Percentiles rank a stretch among this genome's conserved stretches.
Conservation (phyloP, 139 green algal species). For the Deuterostichococcus epilithicus region DNA sequence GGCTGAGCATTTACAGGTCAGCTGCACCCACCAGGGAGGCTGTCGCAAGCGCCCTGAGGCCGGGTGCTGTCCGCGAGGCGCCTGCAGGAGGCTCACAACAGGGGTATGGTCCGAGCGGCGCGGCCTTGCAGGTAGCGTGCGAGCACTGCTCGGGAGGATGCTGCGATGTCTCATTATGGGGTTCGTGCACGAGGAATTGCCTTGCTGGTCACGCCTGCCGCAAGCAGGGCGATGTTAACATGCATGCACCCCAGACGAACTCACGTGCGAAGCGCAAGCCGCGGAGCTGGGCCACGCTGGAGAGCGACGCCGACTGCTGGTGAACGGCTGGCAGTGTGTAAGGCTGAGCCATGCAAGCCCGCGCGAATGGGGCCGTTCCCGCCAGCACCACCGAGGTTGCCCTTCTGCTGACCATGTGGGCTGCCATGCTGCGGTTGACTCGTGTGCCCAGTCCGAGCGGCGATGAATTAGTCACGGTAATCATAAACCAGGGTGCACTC, state of each 20-base stretch:
- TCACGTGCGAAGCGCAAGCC: neutral
- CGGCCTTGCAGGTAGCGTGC: neutral
- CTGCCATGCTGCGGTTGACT: too few relatives aligned
- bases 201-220: neutral
- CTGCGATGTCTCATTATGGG: too few relatives aligned
- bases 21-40: neutral
- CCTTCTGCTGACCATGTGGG: neutral
- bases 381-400: neutral
- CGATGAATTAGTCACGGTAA: too few relatives aligned
- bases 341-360: too few relatives aligned
- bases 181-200: neutral
- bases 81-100: too few relatives aligned
- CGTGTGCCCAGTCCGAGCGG: too few relatives aligned
- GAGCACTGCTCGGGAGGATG: too few relatives aligned
- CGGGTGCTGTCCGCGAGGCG: too few relatives aligned
- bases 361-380: neutral
- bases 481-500: too few relatives aligned
- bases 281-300: neutral
- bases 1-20: neutral
- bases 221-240: too few relatives aligned
- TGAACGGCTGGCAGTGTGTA: neutral
- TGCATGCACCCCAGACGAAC: too few relatives aligned
- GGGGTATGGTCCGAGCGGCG: too few relatives aligned
- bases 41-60: neutral
- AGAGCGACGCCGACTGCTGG: neutral